Base-by-base conservation (phyloP, 768 basidiomycete genomes). In the Lactarius akahatsu region DNA sequence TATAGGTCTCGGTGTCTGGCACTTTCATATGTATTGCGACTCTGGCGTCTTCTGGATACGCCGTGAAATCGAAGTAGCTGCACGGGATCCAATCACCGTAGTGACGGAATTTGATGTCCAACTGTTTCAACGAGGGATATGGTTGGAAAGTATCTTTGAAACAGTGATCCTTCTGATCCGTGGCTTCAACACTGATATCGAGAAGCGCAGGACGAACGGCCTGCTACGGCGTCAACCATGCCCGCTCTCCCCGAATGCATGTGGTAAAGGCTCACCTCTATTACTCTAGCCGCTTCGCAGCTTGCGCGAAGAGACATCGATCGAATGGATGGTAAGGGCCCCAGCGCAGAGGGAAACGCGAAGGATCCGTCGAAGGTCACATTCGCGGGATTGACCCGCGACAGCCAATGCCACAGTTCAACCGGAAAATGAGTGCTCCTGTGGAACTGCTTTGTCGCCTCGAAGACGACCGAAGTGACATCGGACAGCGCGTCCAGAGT, bases 391-490 rank as follows among this genome's bases (percentile, higher is more conserved):
- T 16, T 13, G 28, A 36, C 26, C n/a, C 26, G 41, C 26, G 56
- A 45, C 41, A 63, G 20, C 62, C 55, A 63, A 16, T 36, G 9
- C 62, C 62, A 63, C 56, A 57, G 32, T 34, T 43, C 62, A 8
- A n/a, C 16, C 3, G 62, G 56, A 20, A 63, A 38, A 11, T 28
- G 15, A 20, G 43, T 26, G 30, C 30, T 2, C 20, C n/a, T 32
- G 11, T 8, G 56, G 32, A 7, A 16, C 15, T 23, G 23, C 9
- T 57, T 32, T 8, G 40, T 36, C 0, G 55, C 43, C n/a, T 63
- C 62, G 4, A 63, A 63, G n/a, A n/a, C n/a, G 32, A 63, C 62
- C 13, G 62, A 56, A 32, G 40, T 41, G 15, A 63, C 55, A 15
- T 41, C 56, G 8, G 15, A 9, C 16, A 63, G 56, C 7, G 34